Conservation (phyloP, 176 grass and related monocot genomes). For the maize (Zea mays) region DNA sequence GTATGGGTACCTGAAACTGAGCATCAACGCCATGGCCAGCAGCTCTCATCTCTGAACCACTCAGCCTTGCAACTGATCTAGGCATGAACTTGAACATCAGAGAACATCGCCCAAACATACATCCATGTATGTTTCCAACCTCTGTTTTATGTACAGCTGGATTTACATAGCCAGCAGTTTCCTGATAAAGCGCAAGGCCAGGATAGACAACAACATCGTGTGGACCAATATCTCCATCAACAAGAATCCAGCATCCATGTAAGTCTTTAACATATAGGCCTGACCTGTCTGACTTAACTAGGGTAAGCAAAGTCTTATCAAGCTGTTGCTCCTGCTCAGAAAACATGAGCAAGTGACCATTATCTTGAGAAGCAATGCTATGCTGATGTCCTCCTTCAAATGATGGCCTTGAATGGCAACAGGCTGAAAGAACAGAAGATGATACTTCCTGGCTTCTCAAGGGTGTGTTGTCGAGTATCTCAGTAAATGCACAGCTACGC, state of each 20-base stretch:
- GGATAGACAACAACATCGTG: constrained; percentile 72
- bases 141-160: constrained; percentile 65
- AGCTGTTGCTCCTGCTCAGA: constrained; percentile 62
- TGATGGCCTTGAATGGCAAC: constrained; percentile 77
- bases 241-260: constrained; percentile 69
- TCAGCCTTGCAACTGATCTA: constrained; percentile 64
- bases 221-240: constrained; percentile 67
- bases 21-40: constrained; percentile 70
- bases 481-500: constrained; percentile 64
- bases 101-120: constrained; percentile 73
- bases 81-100: constrained; percentile 80
- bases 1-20: constrained; percentile 73
- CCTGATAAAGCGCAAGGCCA: constrained; percentile 80
- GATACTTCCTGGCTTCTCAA: constrained; percentile 77
- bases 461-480: constrained; percentile 79
- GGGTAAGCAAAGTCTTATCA: constrained; percentile 80
- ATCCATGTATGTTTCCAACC: constrained; percentile 38
- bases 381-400: constrained; percentile 56
- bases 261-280: constrained; percentile 84
- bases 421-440: constrained; percentile 82
- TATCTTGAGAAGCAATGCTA: constrained; percentile 44
- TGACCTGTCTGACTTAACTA: constrained; percentile 72
- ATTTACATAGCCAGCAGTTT: constrained; percentile 76
- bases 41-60: constrained; percentile 75
- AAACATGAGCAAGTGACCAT: constrained; percentile 54